These are phyloP conservation scores for Kodamaea sagamina DNA, from an alignment of 805 yeast species.

Conservation along the genomic window DNA sequence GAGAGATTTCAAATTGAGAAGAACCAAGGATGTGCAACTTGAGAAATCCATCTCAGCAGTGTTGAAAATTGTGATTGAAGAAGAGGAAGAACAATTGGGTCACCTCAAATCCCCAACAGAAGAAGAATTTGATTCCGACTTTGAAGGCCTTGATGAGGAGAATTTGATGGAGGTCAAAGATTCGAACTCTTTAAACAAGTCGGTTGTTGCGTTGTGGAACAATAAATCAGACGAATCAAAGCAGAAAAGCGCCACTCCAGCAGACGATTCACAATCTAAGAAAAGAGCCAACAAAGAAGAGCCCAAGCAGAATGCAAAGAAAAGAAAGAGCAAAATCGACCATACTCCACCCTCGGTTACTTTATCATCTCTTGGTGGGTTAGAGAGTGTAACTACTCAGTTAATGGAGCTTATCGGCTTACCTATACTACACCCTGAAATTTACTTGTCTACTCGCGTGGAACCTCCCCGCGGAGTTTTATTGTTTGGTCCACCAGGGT, in stretches of 20 bases:
- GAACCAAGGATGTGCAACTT: conserved; percentile 67
- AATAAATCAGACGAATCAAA: conserved; percentile 19
- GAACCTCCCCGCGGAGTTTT: conserved; percentile 94
- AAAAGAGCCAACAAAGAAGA: conserved; percentile 53
- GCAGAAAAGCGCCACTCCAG: not conserved
- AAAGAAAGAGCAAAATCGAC: conserved; percentile 47
- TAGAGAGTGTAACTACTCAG: conserved; percentile 81
- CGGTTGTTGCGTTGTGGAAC: conserved; percentile 74
- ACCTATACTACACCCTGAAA: conserved; percentile 93
- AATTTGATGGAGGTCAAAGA: conserved; percentile 68
- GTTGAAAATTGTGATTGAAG: conserved; percentile 54
- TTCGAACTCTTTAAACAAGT: conserved; percentile 70
- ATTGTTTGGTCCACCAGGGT: conserved; percentile 98
- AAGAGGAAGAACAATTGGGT: conserved; percentile 61
- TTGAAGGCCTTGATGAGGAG: conserved; percentile 40
- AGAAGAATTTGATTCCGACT: conserved; percentile 39
- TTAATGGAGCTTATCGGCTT: conserved; percentile 87
- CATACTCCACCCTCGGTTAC: conserved; percentile 70
- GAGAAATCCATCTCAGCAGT: conserved; percentile 66
- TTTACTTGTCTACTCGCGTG: conserved; percentile 81
- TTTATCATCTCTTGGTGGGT: conserved; percentile 82
- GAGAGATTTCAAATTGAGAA: conserved; percentile 63
- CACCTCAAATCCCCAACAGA: conserved; percentile 9
- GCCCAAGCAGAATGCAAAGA: conserved; percentile 31
- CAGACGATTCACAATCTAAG: conserved; percentile 27